Conservation (phyloP, 768 basidiomycete genomes). For the Inosperma sp. region DNA sequence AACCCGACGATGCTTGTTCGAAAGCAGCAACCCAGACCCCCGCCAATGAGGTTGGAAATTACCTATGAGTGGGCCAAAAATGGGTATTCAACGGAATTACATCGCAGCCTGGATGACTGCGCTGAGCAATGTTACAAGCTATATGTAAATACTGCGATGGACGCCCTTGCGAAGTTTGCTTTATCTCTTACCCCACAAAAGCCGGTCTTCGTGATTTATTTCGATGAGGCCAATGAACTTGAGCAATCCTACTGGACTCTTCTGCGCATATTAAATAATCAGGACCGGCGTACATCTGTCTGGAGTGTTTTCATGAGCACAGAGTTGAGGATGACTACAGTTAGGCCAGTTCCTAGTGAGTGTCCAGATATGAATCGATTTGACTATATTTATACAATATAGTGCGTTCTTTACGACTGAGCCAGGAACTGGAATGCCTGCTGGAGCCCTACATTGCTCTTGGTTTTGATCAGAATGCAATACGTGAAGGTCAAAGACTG, state of each 20-base stretch:
- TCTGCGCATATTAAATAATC: background rate
- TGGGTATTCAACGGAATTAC: background rate
- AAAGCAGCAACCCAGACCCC: background rate
- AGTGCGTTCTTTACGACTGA: background rate
- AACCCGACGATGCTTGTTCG: background rate
- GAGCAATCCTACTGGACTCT: conserved; percentile 8
- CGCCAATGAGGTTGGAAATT: background rate
- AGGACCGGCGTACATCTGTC: background rate
- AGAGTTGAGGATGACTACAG: background rate
- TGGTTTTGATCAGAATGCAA: conserved; percentile 1
- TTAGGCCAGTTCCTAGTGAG: background rate
- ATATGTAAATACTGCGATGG: background rate
- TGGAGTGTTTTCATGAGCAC: background rate
- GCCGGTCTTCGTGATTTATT: conserved; percentile 12
- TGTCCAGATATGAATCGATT: background rate
- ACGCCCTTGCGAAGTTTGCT: background rate
- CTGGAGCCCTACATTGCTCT: background rate
- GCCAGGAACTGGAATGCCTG: background rate
- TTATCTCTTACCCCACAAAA: background rate
- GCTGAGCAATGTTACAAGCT: background rate
- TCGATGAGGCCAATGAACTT: conserved; percentile 18
- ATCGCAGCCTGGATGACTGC: fast-evolving
- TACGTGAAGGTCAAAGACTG: background rate
- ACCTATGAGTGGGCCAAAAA: background rate
- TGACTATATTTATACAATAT: background rate